Evolutionary conservation across 306 rosid species (phyloP).

Genomic region (Corylus avellana): DNA sequence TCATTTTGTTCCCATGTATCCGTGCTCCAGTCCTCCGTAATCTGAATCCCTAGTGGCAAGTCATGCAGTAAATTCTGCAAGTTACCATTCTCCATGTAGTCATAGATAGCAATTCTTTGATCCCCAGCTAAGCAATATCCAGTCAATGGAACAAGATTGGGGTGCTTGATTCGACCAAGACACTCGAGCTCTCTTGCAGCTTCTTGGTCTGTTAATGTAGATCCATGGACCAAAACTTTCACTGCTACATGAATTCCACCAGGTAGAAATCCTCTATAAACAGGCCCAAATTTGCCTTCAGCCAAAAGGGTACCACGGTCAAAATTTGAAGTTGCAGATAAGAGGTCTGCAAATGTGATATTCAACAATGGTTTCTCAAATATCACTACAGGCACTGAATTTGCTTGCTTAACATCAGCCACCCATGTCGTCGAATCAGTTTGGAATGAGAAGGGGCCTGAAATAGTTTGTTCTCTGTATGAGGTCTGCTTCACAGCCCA

Average conservation of each 20-base stretch:
- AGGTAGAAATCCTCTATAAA: constrained; percentile 87
- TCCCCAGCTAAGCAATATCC: constrained; percentile 99
- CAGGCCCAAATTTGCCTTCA: constrained; percentile 99
- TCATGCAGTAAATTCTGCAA: constrained; percentile 92
- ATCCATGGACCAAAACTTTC: constrained; percentile 88
- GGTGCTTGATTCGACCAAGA: constrained; percentile 98
- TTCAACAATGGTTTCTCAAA: constrained; percentile 91
- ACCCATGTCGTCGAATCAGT: constrained; percentile 99
- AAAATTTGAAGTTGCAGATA: constrained; percentile 90
- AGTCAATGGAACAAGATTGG: constrained; percentile 89
- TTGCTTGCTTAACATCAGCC: constrained; percentile 98
- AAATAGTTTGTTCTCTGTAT: constrained; percentile 72
- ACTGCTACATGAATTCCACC: constrained; percentile 94
- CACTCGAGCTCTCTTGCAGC: constrained; percentile 90
- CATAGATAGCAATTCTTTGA: constrained; percentile 93
- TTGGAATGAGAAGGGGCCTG: constrained; percentile 95
- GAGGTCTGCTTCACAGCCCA: constrained; percentile 83
- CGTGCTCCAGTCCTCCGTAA: constrained; percentile 93
- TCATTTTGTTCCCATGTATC: constrained; percentile 88
- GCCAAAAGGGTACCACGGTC: constrained; percentile 93
- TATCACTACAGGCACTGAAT: constrained; percentile 80
- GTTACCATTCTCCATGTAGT: constrained; percentile 98
- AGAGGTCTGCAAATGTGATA: constrained; percentile 88
- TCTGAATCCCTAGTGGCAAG: constrained; percentile 87
- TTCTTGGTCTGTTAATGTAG: constrained; percentile 86